Base-by-base conservation (phyloP, 2,329 filamentous ascomycete genomes). In the Bipolaris zeicola region DNA sequence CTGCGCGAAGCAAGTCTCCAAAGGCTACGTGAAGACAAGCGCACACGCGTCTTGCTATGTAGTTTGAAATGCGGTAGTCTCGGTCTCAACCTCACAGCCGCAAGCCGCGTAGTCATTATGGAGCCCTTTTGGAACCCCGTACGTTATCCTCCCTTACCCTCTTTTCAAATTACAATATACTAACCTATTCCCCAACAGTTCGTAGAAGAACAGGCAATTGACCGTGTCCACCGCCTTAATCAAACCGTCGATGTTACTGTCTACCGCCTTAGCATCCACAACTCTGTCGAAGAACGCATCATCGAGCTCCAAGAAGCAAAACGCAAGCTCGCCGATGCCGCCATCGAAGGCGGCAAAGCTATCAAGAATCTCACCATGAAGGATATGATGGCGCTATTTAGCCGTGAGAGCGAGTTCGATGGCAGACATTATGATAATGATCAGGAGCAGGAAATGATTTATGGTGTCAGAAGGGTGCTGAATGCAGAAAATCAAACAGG, bases 41-140 rank as follows among this genome's bases (percentile, higher is more conserved):
- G 82, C 31, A 95, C 90, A 13, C 85, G 95, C 5, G 87, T 99
- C 4, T 80, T 99, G 44, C 87, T 99, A 14, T 99, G 95, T 77
- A 96, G 91, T 78, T 83, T 99, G 62, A 95, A 96, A 69, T 98
- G 95, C 69, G 95, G 95, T 62, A 93, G 91, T 47, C 78, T 99
- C 43, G 95, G 95, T 2, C 85, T 99, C 26, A 99, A 99, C 76
- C 81, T 99, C 50, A 99, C 95, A 6, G 95, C 93, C 0, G 95
- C 95, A 8, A 95, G 90, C 60, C 85, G 95, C 16, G 95, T 99
- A 3, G 88, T 99, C 50, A 96, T 99, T 66, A 82, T 99, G 41
- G 95, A 99, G 76, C 95, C 95, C 0, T 99, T 99, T 77, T 99
- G 95, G 95, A 99, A 99, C 76, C 95, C 92, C 2, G 87, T 89